Conservation (phyloP, 805 yeast species). For the Candida ipomoeae region DNA sequence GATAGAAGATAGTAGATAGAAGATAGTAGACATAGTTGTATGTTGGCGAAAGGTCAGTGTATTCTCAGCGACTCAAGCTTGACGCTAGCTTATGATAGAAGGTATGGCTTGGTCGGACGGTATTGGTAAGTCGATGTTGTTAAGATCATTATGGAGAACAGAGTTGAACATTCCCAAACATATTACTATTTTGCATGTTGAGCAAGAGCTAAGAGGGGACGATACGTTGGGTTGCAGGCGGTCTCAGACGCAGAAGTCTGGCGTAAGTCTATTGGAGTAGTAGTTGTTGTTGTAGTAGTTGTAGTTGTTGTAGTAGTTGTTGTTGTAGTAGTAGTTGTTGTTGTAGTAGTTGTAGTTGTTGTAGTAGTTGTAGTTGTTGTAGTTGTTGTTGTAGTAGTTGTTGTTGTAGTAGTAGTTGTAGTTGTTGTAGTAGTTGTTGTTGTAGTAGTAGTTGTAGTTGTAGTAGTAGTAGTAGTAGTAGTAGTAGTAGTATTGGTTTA, state of each 20-base stretch:
- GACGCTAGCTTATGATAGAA: conserved; percentile 82
- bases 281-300: conserved; percentile 35
- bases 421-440: no score
- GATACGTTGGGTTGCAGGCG: conserved; percentile 82
- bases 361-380: no score
- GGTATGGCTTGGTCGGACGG: conserved; percentile 99
- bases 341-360: no score
- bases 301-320: no score
- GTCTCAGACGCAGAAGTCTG: conserved; percentile 98
- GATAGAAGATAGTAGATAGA: no score
- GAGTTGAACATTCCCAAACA: conserved; percentile 92
- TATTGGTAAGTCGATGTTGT: conserved; percentile 95
- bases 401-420: no score
- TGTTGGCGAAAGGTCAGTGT: conserved; percentile 91
- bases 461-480: no score
- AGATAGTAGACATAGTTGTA: conserved; percentile 40
- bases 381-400: no score
- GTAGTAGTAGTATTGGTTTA: no score
- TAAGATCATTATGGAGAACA: conserved; percentile 88
- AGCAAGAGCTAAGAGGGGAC: conserved; percentile 94
- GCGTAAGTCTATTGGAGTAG: conserved; percentile 87
- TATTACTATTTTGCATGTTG: conserved; percentile 93
- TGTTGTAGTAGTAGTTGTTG: no score
- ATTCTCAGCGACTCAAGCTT: conserved; percentile 84
- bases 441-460: no score